Evolutionary conservation across 306 rosid genomes (phyloP).

Genomic region (Chamaecrista fasciculata): DNA sequence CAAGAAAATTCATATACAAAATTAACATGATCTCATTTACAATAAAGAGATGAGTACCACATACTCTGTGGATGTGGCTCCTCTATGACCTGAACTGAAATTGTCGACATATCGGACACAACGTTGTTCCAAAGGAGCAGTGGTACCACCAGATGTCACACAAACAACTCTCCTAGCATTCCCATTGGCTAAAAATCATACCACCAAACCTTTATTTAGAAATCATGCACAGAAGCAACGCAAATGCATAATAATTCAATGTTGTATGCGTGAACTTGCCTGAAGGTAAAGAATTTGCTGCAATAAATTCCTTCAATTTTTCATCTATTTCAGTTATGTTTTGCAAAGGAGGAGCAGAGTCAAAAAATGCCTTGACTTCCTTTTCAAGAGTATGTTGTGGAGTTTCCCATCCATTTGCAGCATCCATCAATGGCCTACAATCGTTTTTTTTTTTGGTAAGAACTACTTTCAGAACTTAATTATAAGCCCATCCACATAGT

Average conservation of each 20-base stretch:
- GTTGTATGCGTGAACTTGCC: conserved; percentile 40
- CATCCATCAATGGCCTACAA: conserved; percentile 55
- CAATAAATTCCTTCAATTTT: conserved; percentile 55
- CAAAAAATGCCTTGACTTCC: conserved; percentile 64
- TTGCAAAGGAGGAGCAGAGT: conserved; percentile 79
- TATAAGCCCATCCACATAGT: not conserved
- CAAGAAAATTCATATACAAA: conserved; percentile 1
- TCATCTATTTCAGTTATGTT: conserved; percentile 41
- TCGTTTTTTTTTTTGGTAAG: conserved; percentile 14
- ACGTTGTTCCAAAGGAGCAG: conserved; percentile 88
- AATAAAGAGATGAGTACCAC: conserved; percentile 24
- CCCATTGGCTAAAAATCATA: conserved; percentile 43
- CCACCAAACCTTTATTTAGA: conserved; percentile 13
- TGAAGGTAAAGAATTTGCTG: conserved; percentile 36
- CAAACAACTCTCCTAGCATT: conserved; percentile 64
- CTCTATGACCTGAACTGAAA: conserved; percentile 97
- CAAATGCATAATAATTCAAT: conserved; percentile 5
- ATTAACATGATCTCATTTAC: not conserved
- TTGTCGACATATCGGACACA: conserved; percentile 92
- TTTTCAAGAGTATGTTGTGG: conserved; percentile 39
- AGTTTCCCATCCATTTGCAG: conserved; percentile 32
- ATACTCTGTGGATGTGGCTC: conserved; percentile 96
- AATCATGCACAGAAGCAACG: conserved; percentile 8
- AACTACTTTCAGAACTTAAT: conserved; percentile 16
- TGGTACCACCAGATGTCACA: conserved; percentile 96